These are phyloP conservation scores for Sclerotinia nivalis DNA, from an alignment of 2,329 filamentous ascomycete species.

Conservation along the genomic window DNA sequence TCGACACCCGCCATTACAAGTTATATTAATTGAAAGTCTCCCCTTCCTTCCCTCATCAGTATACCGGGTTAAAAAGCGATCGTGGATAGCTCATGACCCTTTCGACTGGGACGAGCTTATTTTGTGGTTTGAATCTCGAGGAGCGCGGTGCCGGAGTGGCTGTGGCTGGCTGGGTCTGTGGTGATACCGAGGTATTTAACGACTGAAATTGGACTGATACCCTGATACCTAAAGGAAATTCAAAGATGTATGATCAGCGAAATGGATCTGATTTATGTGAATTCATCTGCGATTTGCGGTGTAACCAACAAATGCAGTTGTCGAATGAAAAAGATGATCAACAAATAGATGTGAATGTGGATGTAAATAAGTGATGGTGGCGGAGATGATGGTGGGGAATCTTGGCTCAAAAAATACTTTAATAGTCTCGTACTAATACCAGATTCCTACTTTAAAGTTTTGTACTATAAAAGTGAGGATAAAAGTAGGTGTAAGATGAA, in stretches of 20 bases:
- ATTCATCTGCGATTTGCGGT: constrained; percentile 20
- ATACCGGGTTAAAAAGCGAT: constrained; percentile 31
- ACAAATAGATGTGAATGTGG: constrained; percentile 13
- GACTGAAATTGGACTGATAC: constrained; percentile 8
- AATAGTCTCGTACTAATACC: constrained; percentile 8
- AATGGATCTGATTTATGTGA: constrained; percentile 6
- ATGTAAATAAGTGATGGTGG: constrained; percentile 20
- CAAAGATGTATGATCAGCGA: constrained; percentile 20
- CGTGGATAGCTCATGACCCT: constrained; percentile 30
- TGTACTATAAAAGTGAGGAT: constrained; percentile 1
- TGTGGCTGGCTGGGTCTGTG: constrained; percentile 16
- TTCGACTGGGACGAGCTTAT: constrained; percentile 18
- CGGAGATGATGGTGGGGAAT: constrained; percentile 23
- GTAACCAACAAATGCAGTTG: constrained; percentile 11
- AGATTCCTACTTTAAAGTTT: constrained; percentile 1
- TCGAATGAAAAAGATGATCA: constrained; percentile 15
- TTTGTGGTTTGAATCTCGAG: not conserved
- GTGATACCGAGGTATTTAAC: constrained; percentile 18
- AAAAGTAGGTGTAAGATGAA: not conserved
- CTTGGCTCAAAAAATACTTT: constrained; percentile 17
- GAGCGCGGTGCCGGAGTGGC: not conserved
- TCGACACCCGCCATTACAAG: constrained; percentile 39
- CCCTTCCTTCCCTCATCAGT: constrained; percentile 39
- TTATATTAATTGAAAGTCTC: constrained; percentile 30
- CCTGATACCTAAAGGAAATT: constrained; percentile 13